These are phyloP conservation scores for Zizania latifolia DNA, from an alignment of 176 grass and related monocot species.

Conservation along the genomic window DNA sequence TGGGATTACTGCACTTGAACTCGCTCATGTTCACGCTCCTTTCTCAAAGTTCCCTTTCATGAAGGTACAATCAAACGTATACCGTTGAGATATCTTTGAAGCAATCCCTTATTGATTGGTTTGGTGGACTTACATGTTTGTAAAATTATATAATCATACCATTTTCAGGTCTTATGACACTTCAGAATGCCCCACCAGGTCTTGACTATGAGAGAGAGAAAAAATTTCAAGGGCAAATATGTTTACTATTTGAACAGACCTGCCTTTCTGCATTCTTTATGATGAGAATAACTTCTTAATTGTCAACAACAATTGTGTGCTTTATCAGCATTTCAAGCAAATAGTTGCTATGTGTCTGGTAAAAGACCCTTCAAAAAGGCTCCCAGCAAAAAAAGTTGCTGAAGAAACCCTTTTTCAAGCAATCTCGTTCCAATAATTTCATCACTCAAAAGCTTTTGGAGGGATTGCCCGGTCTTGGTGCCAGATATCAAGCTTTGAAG, in stretches of 20 bases:
- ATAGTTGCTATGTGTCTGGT: constrained; percentile 92
- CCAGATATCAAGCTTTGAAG: constrained; percentile 87
- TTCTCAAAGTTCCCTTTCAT: constrained; percentile 95
- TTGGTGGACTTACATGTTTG: background rate
- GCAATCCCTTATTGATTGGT: background rate
- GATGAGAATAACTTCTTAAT: constrained; percentile 7
- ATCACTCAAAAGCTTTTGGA: constrained; percentile 75
- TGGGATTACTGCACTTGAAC: constrained; percentile 98
- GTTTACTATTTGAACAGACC: constrained; percentile 1
- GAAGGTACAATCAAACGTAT: constrained; percentile 51
- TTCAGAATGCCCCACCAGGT: constrained; percentile 87
- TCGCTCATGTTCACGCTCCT: constrained; percentile 95
- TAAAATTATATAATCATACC: background rate
- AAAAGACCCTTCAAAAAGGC: constrained; percentile 88
- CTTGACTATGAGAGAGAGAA: constrained; percentile 87
- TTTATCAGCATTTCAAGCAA: constrained; percentile 77
- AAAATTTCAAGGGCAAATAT: constrained; percentile 77
- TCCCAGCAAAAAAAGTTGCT: constrained; percentile 66
- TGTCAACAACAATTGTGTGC: constrained; percentile 17
- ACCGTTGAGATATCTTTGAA: background rate
- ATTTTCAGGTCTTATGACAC: constrained; percentile 79
- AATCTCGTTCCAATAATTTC: constrained; percentile 78
- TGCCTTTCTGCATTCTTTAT: background rate
- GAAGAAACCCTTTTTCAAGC: constrained; percentile 92
- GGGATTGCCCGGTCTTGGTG: constrained; percentile 77